Percentiles rank a stretch among this genome's conserved stretches.
These are phyloP conservation scores for Penicillium riverlandense DNA, from an alignment of 495 filamentous ascomycete genomes.

Conservation along the genomic window DNA sequence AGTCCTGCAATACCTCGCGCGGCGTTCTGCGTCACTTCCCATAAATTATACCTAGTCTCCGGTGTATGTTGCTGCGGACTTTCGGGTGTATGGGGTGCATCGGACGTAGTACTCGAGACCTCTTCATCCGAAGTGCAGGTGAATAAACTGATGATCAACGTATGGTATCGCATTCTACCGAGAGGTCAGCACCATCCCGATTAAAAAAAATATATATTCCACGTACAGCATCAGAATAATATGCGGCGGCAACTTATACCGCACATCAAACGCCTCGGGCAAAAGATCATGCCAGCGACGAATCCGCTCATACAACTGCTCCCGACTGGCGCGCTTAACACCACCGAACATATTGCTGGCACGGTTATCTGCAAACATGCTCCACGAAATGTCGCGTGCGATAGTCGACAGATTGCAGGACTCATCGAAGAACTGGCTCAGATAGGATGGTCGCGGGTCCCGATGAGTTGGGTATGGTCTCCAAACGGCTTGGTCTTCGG, in stretches of 20 bases:
- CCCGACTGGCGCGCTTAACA: slow-evolving; percentile 17
- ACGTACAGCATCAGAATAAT: slow-evolving; percentile 31
- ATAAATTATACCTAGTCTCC: slow-evolving; percentile 16
- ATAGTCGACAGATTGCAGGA: slow-evolving; percentile 34
- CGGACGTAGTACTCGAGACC: slow-evolving; percentile 7
- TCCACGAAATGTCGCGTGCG: slow-evolving; percentile 33
- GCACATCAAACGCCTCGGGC: slow-evolving; percentile 20
- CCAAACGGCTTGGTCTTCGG: slow-evolving; percentile 22
- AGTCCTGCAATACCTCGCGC: slow-evolving; percentile 30
- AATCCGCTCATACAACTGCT: slow-evolving; percentile 27
- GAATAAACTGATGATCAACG: slow-evolving; percentile 34
- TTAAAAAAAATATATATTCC: neutral
- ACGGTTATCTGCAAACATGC: slow-evolving; percentile 22
- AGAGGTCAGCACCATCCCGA: neutral
- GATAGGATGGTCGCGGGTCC: slow-evolving; percentile 19
- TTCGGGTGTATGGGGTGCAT: slow-evolving; percentile 25
- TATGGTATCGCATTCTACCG: slow-evolving; percentile 33
- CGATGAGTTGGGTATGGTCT: slow-evolving; percentile 34
- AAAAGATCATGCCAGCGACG: slow-evolving; percentile 26
- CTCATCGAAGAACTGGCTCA: slow-evolving; percentile 33
- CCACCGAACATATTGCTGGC: neutral
- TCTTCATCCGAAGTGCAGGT: slow-evolving; percentile 19
- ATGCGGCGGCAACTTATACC: slow-evolving; percentile 25
- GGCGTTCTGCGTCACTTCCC: slow-evolving; percentile 16
- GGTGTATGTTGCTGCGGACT: slow-evolving; percentile 21